Base-by-base conservation (phyloP, 2,329 filamentous ascomycete genomes). In the Macroventuria anomochaeta region DNA sequence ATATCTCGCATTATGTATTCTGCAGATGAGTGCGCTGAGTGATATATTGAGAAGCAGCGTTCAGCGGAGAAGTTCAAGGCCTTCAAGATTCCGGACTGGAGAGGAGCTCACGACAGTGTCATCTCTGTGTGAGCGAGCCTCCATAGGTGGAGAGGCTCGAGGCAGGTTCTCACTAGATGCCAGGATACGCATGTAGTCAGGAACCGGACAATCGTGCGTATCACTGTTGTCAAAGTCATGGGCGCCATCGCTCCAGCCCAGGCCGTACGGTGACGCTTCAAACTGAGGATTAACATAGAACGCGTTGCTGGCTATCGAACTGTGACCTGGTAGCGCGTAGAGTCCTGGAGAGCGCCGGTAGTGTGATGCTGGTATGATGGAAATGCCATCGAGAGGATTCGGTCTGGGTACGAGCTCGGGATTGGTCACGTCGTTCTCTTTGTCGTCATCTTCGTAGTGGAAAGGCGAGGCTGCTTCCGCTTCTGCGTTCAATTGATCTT, bases 401-500 rank as follows among this genome's bases (percentile, higher is more conserved):
- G 47, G 28, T 15, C 7, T 23, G 2, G 47, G 41, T 13, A 50
- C 48, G 3, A 48, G 29, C 8, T 57, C 56, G 10, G 32, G 25
- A 10, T 57, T 47, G 18, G 37, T 39, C 11, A 39, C 40, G 8
- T 33, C 17, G 40, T 67, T 68, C 28, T 68, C 65, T 33, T 68
- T 68, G 31, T 67, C 55, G 12, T 65, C 64, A 21, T 64, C 54
- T 8, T 65, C 55, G 32, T 57, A 61, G n/a, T 55, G 38, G 17
- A 61, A 46, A 7, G 63, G 63, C 34, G 61, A 63, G 7, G 49
- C 52, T 49, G 50, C 53, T 6, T 54, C 52, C n/a, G 60, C 59
- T 32, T 66, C 62, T 5, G 46, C 43, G 11, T 47, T 52, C 11
- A 65, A 25, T 21, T 65, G 65, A 18, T 64, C 59, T 32, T 66